Evolutionary conservation across 495 filamentous ascomycete genomes (phyloP).

Genomic region (Aspergillus indologenus): DNA sequence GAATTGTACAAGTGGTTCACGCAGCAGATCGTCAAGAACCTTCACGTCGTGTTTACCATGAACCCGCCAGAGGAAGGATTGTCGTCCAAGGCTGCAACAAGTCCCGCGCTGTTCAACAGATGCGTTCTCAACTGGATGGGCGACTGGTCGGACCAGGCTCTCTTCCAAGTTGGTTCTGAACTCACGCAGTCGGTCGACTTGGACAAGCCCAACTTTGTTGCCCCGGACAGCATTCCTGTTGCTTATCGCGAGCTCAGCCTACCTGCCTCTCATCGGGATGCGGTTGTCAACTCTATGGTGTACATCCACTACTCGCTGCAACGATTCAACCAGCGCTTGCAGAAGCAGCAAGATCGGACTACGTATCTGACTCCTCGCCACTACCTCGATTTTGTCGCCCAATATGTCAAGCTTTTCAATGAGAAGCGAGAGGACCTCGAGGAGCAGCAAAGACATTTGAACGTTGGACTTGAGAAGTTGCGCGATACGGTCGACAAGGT

Average conservation of each 20-base stretch:
- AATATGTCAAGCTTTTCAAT: slow-evolving; percentile 95
- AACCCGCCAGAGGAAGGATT: slow-evolving; percentile 97
- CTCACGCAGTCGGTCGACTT: slow-evolving; percentile 94
- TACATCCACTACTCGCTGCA: slow-evolving; percentile 95
- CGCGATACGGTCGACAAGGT: slow-evolving; percentile 98
- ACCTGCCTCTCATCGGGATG: slow-evolving; percentile 83
- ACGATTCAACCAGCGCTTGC: slow-evolving; percentile 80
- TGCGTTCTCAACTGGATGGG: slow-evolving; percentile 99
- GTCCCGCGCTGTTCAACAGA: slow-evolving; percentile 96
- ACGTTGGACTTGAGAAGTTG: slow-evolving; percentile 97
- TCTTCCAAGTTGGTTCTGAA: slow-evolving; percentile 96
- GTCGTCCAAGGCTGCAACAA: slow-evolving; percentile 93
- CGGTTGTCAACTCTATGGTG: slow-evolving; percentile 96
- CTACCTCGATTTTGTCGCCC: slow-evolving; percentile 96
- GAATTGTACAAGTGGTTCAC: slow-evolving; percentile 99
- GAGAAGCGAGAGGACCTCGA: slow-evolving; percentile 98
- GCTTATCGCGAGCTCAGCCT: slow-evolving; percentile 82
- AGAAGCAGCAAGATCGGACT: slow-evolving; percentile 83
- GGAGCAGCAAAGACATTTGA: slow-evolving; percentile 96
- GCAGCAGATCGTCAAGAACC: slow-evolving; percentile 95
- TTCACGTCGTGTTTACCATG: slow-evolving; percentile 99
- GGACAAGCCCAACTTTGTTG: slow-evolving; percentile 75
- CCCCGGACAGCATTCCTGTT: slow-evolving; percentile 89
- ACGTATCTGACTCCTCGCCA: slow-evolving; percentile 95
- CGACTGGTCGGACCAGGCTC: slow-evolving; percentile 98